Conservation (phyloP, 139 green algal species). For the Pseudopediastrum boryanum region DNA sequence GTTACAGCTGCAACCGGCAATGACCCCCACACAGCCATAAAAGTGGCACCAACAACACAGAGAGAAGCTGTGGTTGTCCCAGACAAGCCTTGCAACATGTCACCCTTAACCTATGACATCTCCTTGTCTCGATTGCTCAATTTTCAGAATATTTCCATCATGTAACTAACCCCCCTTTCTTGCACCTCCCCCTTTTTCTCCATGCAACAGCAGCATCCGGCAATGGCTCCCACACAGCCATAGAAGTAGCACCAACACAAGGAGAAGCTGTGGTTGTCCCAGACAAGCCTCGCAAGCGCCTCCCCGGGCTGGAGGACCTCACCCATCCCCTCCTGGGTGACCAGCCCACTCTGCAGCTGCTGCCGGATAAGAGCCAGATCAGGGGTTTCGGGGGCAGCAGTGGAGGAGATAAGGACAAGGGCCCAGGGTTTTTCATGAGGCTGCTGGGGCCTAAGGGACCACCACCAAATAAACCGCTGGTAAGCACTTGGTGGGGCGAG, state of each 20-base stretch:
- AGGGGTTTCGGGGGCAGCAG: conserved; percentile 22
- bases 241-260: no score
- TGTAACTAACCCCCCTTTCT: no score
- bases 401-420: neutral
- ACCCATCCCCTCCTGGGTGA: conserved; percentile 84
- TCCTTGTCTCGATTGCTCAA: no score
- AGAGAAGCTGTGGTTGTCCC: conserved; percentile 25
- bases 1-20: no score
- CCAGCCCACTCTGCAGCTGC: conserved; percentile 80
- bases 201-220: no score
- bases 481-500: no score
- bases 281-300: conserved; percentile 46
- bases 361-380: conserved; percentile 54
- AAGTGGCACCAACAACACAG: no score
- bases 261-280: conserved; percentile 25
- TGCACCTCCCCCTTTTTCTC: no score
- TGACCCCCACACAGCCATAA: no score
- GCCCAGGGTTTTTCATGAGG: conserved; percentile 24
- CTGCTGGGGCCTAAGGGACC: conserved; percentile 21
- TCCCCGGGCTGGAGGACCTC: conserved; percentile 56
- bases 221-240: no score
- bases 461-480: neutral
- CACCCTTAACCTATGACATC: no score
- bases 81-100: conserved; percentile 50
- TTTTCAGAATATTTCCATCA: no score